phyloP scores from a whole-genome alignment of 352 stramenopile species.

The Phytophthora pisi region DNA sequence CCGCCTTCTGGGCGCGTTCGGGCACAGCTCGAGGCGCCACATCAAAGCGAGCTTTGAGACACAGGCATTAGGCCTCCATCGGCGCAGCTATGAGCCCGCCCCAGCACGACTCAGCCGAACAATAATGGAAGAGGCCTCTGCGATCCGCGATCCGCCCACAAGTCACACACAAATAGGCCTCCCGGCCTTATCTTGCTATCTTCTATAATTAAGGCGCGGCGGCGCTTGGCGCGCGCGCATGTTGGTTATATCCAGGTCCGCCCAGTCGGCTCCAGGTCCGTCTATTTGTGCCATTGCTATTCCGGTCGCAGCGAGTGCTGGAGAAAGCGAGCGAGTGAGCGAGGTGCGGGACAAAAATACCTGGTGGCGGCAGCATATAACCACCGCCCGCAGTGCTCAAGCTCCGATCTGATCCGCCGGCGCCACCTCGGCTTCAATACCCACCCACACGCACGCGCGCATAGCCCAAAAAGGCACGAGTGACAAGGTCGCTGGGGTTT shows the following conservation, averaged over 20 bases:
- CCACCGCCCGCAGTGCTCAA: conserved; percentile 12
- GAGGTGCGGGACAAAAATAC: conserved; percentile 33
- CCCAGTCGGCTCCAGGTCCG: background rate
- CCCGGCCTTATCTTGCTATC: conserved; percentile 37
- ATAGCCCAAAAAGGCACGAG: conserved; percentile 41
- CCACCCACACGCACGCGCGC: conserved; percentile 19
- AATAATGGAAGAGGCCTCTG: conserved; percentile 15
- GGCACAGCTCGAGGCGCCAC: background rate
- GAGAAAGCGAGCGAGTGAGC: conserved; percentile 1
- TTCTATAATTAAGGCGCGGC: conserved; percentile 39
- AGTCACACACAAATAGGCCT: background rate
- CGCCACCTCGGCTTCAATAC: conserved; percentile 14
- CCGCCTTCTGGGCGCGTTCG: background rate
- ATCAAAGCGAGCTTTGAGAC: background rate
- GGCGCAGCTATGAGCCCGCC: background rate
- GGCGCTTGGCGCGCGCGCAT: conserved; percentile 21
- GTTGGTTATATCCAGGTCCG: conserved; percentile 30
- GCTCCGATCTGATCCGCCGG: conserved; percentile 18
- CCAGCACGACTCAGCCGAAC: background rate
- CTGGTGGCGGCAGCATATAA: conserved; percentile 19
- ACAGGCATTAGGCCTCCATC: background rate
- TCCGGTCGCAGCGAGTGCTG: conserved; percentile 19
- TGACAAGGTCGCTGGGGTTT: conserved; percentile 37
- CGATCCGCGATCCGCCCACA: background rate
- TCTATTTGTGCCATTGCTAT: conserved; percentile 25